Percentiles rank a stretch among this genome's conserved stretches.
phyloP scores from a whole-genome alignment of 805 yeast genomes.

The Wilhelminamyces savonicus region DNA sequence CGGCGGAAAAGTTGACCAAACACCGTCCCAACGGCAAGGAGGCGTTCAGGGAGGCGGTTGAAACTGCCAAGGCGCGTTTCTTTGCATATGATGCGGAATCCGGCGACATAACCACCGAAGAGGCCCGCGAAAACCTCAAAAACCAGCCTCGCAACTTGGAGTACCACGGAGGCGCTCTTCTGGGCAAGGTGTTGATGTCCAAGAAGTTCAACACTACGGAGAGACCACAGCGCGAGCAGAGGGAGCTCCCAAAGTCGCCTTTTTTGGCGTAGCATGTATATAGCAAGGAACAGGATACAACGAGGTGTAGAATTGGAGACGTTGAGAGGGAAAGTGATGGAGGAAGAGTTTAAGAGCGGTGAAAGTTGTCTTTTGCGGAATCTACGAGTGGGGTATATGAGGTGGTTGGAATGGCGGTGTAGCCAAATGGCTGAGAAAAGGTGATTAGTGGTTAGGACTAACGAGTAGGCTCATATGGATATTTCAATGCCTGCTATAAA shows the following conservation, averaged over 20 bases:
- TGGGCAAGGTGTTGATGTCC: slow-evolving; percentile 16
- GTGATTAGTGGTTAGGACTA: too few species aligned
- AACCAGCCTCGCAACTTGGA: slow-evolving; percentile 26
- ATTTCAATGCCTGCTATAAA: too few species aligned
- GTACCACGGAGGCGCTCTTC: slow-evolving; percentile 18
- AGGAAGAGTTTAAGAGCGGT: too few species aligned
- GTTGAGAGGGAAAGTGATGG: too few species aligned
- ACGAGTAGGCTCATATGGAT: too few species aligned
- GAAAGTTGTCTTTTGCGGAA: too few species aligned
- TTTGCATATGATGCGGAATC: slow-evolving; percentile 28
- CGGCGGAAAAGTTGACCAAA: slow-evolving; percentile 46
- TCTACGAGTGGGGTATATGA: too few species aligned
- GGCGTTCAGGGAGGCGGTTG: slow-evolving; percentile 12
- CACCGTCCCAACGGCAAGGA: slow-evolving; percentile 44
- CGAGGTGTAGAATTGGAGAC: too few species aligned
- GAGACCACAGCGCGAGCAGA: slow-evolving; percentile 14
- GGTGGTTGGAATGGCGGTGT: too few species aligned
- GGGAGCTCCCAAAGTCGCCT: slow-evolving; percentile 26
- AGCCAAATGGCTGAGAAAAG: too few species aligned
- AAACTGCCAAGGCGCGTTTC: slow-evolving; percentile 28
- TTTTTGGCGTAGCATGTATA: slow-evolving; percentile 10
- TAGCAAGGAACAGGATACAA: neutral
- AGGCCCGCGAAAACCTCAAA: slow-evolving; percentile 19
- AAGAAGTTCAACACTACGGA: slow-evolving; percentile 29
- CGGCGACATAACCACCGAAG: slow-evolving; percentile 16